phyloP scores from a whole-genome alignment of 1,284 basidiomycete species.

The Leccinum fallax region DNA sequence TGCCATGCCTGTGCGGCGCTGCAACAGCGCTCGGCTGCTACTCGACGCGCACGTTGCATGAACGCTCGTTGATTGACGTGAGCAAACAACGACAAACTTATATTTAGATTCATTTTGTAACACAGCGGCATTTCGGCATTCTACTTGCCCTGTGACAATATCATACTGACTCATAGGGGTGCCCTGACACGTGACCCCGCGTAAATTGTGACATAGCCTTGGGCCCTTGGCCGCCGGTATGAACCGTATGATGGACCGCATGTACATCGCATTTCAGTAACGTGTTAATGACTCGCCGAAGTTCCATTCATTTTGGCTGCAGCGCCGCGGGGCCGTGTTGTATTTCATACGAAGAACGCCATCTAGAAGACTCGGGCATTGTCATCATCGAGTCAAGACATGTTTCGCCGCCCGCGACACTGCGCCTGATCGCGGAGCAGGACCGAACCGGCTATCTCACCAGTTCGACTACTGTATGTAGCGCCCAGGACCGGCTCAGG shows the following conservation, averaged over 20 bases:
- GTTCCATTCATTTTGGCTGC: slow-evolving; percentile 8
- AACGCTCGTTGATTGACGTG: not conserved
- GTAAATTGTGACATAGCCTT: not conserved
- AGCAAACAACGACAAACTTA: slow-evolving; percentile 10
- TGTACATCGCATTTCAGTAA: not conserved
- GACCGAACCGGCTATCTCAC: slow-evolving; percentile 11
- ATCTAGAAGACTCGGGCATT: not conserved
- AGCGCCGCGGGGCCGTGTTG: not conserved
- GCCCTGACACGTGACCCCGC: not conserved
- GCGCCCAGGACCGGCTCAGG: slow-evolving; percentile 11
- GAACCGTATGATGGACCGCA: not conserved
- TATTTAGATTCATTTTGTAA: not conserved
- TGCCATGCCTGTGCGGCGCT: not conserved
- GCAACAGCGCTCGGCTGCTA: not conserved
- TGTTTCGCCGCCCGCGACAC: not conserved
- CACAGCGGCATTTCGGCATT: slow-evolving; percentile 10
- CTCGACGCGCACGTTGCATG: not conserved
- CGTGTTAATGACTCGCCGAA: not conserved
- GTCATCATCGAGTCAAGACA: not conserved
- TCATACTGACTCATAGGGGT: not conserved
- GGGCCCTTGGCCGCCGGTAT: too few species aligned
- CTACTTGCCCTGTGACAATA: not conserved
- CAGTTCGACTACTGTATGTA: not conserved
- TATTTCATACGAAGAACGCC: not conserved
- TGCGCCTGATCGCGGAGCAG: slow-evolving; percentile 7